Evolutionary conservation across 2,329 filamentous ascomycete species (phyloP), one percentile per base, ranked within the genome.

Genomic region (Colletotrichum gloeosporioides): DNA sequence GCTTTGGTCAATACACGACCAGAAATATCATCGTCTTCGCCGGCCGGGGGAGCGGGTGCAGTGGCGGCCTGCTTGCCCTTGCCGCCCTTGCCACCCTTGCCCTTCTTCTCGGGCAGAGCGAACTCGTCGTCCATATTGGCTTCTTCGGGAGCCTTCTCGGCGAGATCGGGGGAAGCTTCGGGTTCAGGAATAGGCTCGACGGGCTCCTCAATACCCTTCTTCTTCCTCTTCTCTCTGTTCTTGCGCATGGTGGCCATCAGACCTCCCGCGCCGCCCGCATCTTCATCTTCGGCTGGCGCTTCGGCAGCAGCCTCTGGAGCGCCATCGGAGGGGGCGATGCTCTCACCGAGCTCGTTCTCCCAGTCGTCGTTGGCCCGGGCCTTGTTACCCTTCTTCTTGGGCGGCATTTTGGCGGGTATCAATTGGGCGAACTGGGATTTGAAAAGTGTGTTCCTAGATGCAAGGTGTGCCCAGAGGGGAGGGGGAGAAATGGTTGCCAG

Each of bases 341-440:
- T 88, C 88, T 98, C 96, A 82, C 96, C 96, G 71, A 98, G 90
- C 78, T 98, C 96, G 72, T 95, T 93, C 86, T 99, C 97, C 96
- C 96, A 98, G 89, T 98, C 95, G 82, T 98, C 95, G 83, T 95
- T 92, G 83, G 89, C 92, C 85, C 92, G 93, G 90, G 96, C 98
- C 87, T 93, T 94, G 84, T 93, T 94, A 81, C 88, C 89, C 92
- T 98, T 98, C 91, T 97, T 98, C 89, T 98, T 98, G 78, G 96
- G 96, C 83, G 96, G 88, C 96, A 98, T 99, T 77, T 86, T 89
- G 85, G 77, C 77, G 80, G 65, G 57, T 32, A 29, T 69, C 59
- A 61, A 53, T 32, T 84, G 69, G 70, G 13, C 18, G 8, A 22
- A 65, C 22, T 31, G 53, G 31, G 6, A 18, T 8, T 59, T 27